Evolutionary conservation across 257 asterid species (phyloP), one percentile per base, ranked within the genome.

Genomic region (Fraxinus pennsylvanica): DNA sequence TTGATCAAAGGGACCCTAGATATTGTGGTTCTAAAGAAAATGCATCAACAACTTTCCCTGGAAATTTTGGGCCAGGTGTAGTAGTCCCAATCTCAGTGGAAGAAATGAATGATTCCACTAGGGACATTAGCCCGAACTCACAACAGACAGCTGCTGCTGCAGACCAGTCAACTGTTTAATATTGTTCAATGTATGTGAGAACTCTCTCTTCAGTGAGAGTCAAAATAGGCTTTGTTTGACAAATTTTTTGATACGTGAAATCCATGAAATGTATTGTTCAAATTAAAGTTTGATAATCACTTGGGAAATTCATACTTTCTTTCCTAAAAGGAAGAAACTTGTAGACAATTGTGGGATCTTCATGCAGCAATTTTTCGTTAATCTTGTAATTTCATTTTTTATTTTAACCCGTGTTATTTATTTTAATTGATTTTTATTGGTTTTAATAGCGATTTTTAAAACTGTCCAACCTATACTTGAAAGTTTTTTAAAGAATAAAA

Each of bases 1-100:
- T 86, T 36, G 85, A 86, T 54, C 79, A 79, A 66, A 76, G 82
- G 54, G 86, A 80, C 47, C 70, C 78, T 30, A 80, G 75, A 25
- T 75, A 59, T 36, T 65, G 73, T 52, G 57, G 76, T 6, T 67
- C 73, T 27, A 59, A 32, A 68, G 79, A 74, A 33, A 36, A 74
- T 25, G 74, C 59, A 43, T 66, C 68, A 5, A 38, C 69, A 12
- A 12, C 54, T 17, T 38, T 36, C 21, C 75, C 6, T 67, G 52
- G 9, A 71, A 33, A 33, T 63, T 54, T 45, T 45, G 12, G 63
- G 15, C 8, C 52, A 27, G 65, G 75, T 39, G 61, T 72, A 21
- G 45, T 74, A 29, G 75, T 82, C 33, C 80, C 75, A 2, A 1
- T 82, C 54, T 8, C 72, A 8, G 5, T 71, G 14, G 75, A 78